Base-by-base conservation (phyloP, 2,329 filamentous ascomycete species). In the Cercospora zeae-maydis region DNA sequence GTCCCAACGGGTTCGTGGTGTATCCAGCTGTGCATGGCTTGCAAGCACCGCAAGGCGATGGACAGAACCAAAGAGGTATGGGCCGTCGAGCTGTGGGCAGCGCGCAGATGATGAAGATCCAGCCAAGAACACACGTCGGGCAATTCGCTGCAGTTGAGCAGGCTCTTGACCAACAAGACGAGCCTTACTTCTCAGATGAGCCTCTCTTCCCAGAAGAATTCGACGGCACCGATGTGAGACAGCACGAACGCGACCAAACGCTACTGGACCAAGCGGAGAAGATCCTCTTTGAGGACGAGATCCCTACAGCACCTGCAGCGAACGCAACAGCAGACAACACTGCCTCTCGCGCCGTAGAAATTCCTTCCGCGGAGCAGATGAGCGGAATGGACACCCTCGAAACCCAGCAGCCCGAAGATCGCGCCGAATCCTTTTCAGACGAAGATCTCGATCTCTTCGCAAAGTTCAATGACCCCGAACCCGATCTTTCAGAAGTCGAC, bases 1-100 rank as follows among this genome's bases (percentile, higher is more conserved):
- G 33, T 9, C 73, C 79, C 56, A 72, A 78, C 16, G 91, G 91
- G 27, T 72, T 79, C 4, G 81, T 90, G n/a, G 82, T 86, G 3
- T 96, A 84, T 67, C 65, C 63, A 4, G 73, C 76, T n/a, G 70
- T 74, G 31, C 74, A 76, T 63, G 68, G 69, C 9, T 62, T 77
- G n/a, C 37, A 63, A 16, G 62, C 67, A 30, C 72, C 73, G 4
- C 61, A 64, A 30, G 63, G 59, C 27, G 52, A 60, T 30, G 49
- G 31, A 30, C 19, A 4, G 21, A 58, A 57, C 11, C 52, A 16
- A 30, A 54, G 55, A 61, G 58, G 31, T 19, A 33, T n/a, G 2
- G 49, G 33, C 14, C 16, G 7, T 21, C 34, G 57, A 16, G 33
- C n/a, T 31, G 45, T 37, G 4, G 19, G 59, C 33, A 58, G 21